Percentiles rank a stretch among this genome's conserved stretches.
Conservation (phyloP, 2,329 filamentous ascomycete species). For the Aspergillus sergii region DNA sequence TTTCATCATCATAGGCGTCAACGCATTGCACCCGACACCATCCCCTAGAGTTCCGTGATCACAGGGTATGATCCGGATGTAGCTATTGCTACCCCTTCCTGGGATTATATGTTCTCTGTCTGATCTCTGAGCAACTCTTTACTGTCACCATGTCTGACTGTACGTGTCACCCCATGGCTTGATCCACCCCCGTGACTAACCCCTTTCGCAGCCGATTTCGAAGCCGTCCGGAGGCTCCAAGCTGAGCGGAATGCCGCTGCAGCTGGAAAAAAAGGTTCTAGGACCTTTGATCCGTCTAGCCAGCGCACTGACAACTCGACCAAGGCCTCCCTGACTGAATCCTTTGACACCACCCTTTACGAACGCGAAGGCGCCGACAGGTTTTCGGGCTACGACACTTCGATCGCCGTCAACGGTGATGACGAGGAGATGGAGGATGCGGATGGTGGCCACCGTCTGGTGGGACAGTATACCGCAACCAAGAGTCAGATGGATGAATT, state of each 20-base stretch:
- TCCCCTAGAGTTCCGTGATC: slow-evolving; percentile 30
- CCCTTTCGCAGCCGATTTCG: slow-evolving; percentile 69
- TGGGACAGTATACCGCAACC: slow-evolving; percentile 95
- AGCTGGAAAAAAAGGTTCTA: slow-evolving; percentile 77
- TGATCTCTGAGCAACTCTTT: slow-evolving; percentile 26
- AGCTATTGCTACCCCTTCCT: slow-evolving; percentile 31
- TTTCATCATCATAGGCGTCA: slow-evolving; percentile 23
- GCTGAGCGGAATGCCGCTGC: slow-evolving; percentile 85
- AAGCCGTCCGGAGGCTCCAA: slow-evolving; percentile 83
- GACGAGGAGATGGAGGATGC: slow-evolving; percentile 78
- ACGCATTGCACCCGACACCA: slow-evolving; percentile 19
- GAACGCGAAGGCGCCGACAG: slow-evolving; percentile 76
- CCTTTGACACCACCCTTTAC: slow-evolving; percentile 85
- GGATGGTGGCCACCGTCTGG: slow-evolving; percentile 74
- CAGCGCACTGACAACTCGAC: slow-evolving; percentile 82
- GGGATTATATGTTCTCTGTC: slow-evolving; percentile 29
- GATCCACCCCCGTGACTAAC: slow-evolving; percentile 27
- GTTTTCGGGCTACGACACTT: slow-evolving; percentile 88
- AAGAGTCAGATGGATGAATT: slow-evolving; percentile 93
- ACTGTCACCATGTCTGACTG: slow-evolving; percentile 48
- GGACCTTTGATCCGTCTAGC: slow-evolving; percentile 73
- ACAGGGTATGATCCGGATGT: slow-evolving; percentile 40
- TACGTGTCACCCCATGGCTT: slow-evolving; percentile 29
- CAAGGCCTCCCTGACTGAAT: slow-evolving; percentile 87
- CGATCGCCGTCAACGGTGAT: slow-evolving; percentile 76